phyloP scores from a whole-genome alignment of 73 alveolate genomes.

The Uronychia binucleata region DNA sequence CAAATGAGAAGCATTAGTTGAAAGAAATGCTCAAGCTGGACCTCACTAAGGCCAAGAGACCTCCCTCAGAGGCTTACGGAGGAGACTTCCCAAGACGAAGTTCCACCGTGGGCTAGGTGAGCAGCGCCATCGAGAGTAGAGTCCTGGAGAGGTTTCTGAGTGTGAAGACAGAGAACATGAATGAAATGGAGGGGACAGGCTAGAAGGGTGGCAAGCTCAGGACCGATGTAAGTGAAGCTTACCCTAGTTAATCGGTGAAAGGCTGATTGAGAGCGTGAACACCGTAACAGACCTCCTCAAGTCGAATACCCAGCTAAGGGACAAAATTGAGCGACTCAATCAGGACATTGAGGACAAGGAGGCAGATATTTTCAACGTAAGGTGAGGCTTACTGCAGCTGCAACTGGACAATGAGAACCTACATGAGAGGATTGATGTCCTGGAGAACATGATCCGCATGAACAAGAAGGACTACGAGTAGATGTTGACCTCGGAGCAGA shows the following conservation, averaged over 20 bases:
- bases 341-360: slow-evolving; percentile 2
- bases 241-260: not conserved
- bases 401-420: slow-evolving; percentile 48
- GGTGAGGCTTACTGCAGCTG: slow-evolving; percentile 10
- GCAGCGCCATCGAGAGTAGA: not conserved
- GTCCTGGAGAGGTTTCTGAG: not conserved
- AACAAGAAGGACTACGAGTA: slow-evolving; percentile 12
- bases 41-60: not conserved
- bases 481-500: not conserved
- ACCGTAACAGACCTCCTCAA: not conserved
- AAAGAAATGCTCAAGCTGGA: not conserved
- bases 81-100: not conserved
- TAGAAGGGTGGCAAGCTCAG: not conserved
- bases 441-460: slow-evolving; percentile 17
- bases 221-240: not conserved
- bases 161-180: not conserved
- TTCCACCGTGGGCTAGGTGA: not conserved
- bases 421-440: slow-evolving; percentile 57
- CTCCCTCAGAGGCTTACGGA: not conserved
- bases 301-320: slow-evolving; percentile 4
- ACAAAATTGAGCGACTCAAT: not conserved
- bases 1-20: not conserved
- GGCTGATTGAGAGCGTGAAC: not conserved
- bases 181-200: not conserved
- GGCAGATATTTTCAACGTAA: slow-evolving; percentile 20